Conservation (phyloP, 1,284 basidiomycete species). For the Kwoniella shivajii region DNA sequence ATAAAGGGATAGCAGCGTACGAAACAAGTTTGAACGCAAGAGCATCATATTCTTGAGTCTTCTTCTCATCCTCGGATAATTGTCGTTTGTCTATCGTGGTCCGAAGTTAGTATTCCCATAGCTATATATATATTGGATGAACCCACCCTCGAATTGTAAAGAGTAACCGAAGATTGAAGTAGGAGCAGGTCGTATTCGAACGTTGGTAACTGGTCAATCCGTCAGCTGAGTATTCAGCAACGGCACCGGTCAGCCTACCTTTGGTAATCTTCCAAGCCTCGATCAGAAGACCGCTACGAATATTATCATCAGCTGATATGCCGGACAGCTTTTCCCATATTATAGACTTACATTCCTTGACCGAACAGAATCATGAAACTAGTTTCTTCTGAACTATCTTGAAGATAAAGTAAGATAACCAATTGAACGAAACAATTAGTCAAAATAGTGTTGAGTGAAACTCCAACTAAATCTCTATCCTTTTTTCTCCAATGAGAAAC, state of each 20-base stretch:
- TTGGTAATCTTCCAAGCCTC: constrained; percentile 91
- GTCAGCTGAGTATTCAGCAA: constrained; percentile 3
- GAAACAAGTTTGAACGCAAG: constrained; percentile 69
- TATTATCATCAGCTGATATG: neutral
- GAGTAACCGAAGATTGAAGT: constrained; percentile 75
- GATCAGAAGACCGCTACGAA: constrained; percentile 69
- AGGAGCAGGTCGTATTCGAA: constrained; percentile 64
- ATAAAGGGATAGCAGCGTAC: constrained; percentile 78
- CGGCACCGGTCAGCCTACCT: constrained; percentile 53
- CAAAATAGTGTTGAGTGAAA: constrained; percentile 68
- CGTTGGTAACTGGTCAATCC: constrained; percentile 75
- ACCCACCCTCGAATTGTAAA: constrained; percentile 73
- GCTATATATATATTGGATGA: neutral
- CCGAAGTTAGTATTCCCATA: neutral
- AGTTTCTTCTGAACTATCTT: constrained; percentile 93
- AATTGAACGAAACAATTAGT: constrained; percentile 91
- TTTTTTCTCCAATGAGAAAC: constrained; percentile 93
- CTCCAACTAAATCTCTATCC: constrained; percentile 63
- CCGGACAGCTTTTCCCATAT: neutral
- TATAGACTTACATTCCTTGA: constrained; percentile 64
- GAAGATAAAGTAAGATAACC: constrained; percentile 85
- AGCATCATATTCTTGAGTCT: constrained; percentile 84
- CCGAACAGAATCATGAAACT: constrained; percentile 92
- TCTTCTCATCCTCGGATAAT: constrained; percentile 90
- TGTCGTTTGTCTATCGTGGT: constrained; percentile 77